Evolutionary conservation across 805 yeast species (phyloP), one percentile per base, ranked within the genome.

Genomic region (Zygoascus ofunaensis): DNA sequence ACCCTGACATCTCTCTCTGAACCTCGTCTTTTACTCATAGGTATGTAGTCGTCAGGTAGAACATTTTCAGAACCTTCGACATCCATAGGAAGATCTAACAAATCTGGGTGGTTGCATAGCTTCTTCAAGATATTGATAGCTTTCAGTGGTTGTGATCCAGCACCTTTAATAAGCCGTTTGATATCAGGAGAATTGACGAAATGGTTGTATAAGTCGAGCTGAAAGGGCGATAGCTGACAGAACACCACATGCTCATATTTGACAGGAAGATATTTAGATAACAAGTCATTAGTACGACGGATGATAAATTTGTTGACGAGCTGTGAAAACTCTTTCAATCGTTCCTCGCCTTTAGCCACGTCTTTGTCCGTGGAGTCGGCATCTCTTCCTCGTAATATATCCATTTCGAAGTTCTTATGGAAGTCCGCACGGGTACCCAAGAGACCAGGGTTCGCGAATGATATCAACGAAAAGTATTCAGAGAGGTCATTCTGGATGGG

Each of bases 171-270:
- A 8, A 86, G 62, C 50, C 74, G 76, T 41, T 71, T 75, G 51
- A 87, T 80, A 42, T 80, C 92, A 1, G 92, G 87, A 4, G 94
- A 80, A 10, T 83, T 76, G 42, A 87, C 73, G 54, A 84, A 85
- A 51, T 80, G 81, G 42, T 74, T 68, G 58, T 92, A 92, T 1
- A 92, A 62, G 1, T 70, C 63, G 41, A 69, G 65, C 62, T 92
- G 98, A 64, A 89, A 72, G 0, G 85, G 86, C 1, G 90, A 74
- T 44, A 92, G 65, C 36, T 80, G 81, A 49, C 92, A 87, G 61
- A 90, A 92, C n/a, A 92, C 83, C 19, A 92, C 97, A 62, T 92
- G 95, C 61, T 92, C 98, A 60, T 87, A 89, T 62, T 92, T 92
- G 50, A 94, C 86, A 0, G 98, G 98, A 48, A 92, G 70, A 58